Conservation (phyloP, 2,329 filamentous ascomycete genomes). For the Xylariaceae sp. region DNA sequence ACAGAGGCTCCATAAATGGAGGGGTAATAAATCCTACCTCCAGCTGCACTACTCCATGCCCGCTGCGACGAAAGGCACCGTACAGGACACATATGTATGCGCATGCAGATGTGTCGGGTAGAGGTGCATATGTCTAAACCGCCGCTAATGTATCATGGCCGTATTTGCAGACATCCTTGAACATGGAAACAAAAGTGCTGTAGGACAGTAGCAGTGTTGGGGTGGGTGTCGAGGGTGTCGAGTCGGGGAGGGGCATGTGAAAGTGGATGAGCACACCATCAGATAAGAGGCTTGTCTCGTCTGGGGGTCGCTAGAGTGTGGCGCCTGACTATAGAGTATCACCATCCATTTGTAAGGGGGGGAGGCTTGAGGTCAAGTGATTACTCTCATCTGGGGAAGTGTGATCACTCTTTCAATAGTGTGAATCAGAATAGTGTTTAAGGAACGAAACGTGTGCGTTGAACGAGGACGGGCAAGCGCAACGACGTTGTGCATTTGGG, state of each 20-base stretch:
- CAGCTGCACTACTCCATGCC: background rate
- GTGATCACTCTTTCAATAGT: too few species aligned
- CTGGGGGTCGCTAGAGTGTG: constrained; percentile 2
- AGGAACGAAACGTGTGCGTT: too few species aligned
- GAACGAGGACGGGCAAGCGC: too few species aligned
- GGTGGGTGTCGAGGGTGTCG: too few species aligned
- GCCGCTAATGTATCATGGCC: too few species aligned
- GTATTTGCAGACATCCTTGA: constrained; percentile 29
- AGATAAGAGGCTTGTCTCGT: constrained; percentile 7
- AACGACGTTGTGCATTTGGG: too few species aligned
- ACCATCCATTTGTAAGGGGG: constrained; percentile 17
- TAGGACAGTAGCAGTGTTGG: too few species aligned
- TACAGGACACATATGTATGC: background rate
- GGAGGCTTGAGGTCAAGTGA: constrained; percentile 27
- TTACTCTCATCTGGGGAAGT: constrained; percentile 18
- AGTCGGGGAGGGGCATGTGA: constrained; percentile 23
- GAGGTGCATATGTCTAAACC: background rate
- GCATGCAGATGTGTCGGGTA: background rate
- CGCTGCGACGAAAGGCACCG: background rate
- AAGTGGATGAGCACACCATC: constrained; percentile 27
- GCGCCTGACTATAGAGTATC: constrained; percentile 24
- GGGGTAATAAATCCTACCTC: background rate
- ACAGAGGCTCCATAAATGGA: background rate
- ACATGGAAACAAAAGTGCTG: background rate
- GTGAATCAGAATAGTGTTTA: too few species aligned